These are phyloP conservation scores for Fistulifera pelliculosa DNA, from an alignment of 108 stramenopile species.

Conservation along the genomic window DNA sequence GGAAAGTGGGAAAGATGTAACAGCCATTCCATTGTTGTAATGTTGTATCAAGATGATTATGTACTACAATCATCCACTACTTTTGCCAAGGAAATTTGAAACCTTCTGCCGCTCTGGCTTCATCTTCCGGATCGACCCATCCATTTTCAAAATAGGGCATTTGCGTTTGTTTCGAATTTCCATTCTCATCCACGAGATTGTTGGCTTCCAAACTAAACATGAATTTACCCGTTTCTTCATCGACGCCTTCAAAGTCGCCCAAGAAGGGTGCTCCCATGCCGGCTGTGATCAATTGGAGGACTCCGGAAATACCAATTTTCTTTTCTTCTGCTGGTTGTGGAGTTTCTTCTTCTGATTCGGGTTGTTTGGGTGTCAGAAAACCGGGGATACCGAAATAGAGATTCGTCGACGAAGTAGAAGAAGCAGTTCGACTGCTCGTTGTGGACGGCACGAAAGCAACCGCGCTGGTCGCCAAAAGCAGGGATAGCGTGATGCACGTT, in stretches of 20 bases:
- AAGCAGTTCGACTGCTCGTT: too few relatives aligned
- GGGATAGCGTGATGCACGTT: too few relatives aligned
- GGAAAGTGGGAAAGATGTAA: neutral
- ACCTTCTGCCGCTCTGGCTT: constrained; percentile 28
- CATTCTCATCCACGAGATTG: constrained; percentile 76
- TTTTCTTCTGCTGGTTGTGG: constrained; percentile 20
- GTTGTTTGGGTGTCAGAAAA: constrained; percentile 23
- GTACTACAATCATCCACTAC: constrained; percentile 1
- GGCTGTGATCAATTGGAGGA: constrained; percentile 72
- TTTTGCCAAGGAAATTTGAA: constrained; percentile 52
- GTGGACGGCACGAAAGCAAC: constrained; percentile 9
- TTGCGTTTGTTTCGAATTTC: constrained; percentile 73
- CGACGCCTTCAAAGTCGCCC: constrained; percentile 74
- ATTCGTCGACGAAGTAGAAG: constrained; percentile 5
- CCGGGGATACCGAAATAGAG: constrained; percentile 39
- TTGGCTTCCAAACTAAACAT: constrained; percentile 83
- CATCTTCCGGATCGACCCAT: constrained; percentile 72
- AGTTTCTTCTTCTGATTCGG: constrained; percentile 18
- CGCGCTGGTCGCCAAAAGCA: too few relatives aligned
- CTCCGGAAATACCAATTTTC: constrained; percentile 49
- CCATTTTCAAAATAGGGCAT: constrained; percentile 86
- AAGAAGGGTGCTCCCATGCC: constrained; percentile 76
- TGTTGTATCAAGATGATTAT: too few relatives aligned
- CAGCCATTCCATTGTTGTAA: too few relatives aligned
- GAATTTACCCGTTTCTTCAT: constrained; percentile 77